Conservation (phyloP, 768 basidiomycete species). For the Tricholoma bakamatsutake region DNA sequence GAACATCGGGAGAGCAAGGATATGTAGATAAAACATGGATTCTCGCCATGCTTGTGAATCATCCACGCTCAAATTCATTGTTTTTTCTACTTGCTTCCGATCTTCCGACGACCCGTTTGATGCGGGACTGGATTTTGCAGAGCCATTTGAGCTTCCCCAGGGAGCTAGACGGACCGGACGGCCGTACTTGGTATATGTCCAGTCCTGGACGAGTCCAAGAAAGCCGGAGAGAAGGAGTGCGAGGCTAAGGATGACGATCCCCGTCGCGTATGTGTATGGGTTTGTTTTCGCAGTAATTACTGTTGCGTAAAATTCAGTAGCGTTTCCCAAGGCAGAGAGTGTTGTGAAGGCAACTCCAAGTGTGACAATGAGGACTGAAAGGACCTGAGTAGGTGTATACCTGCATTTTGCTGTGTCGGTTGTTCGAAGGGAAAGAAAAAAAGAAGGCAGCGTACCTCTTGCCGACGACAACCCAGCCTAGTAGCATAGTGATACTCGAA, state of each 20-base stretch:
- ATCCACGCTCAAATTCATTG: neutral
- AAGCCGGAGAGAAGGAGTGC: slow-evolving; percentile 79
- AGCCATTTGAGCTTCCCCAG: slow-evolving; percentile 3
- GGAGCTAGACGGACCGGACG: slow-evolving; percentile 20
- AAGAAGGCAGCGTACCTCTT: slow-evolving; percentile 44
- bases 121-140: neutral
- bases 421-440: neutral
- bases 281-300: slow-evolving; percentile 14
- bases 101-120: neutral
- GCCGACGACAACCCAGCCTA: slow-evolving; percentile 63
- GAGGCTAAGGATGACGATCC: slow-evolving; percentile 66
- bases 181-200: slow-evolving; percentile 53
- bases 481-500: slow-evolving; percentile 73
- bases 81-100: neutral
- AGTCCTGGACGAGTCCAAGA: slow-evolving; percentile 82
- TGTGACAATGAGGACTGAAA: slow-evolving; percentile 78
- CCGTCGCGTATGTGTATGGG: slow-evolving; percentile 50
- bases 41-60: slow-evolving; percentile 62
- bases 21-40: slow-evolving; percentile 88
- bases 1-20: slow-evolving; percentile 77
- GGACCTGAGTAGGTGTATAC: slow-evolving; percentile 58
- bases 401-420: slow-evolving; percentile 29
- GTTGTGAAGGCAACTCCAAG: slow-evolving; percentile 77
- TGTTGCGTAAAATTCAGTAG: slow-evolving; percentile 6
- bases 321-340: slow-evolving; percentile 57